Conservation (phyloP, 176 grass and related monocot species). For the Oryza punctata region DNA sequence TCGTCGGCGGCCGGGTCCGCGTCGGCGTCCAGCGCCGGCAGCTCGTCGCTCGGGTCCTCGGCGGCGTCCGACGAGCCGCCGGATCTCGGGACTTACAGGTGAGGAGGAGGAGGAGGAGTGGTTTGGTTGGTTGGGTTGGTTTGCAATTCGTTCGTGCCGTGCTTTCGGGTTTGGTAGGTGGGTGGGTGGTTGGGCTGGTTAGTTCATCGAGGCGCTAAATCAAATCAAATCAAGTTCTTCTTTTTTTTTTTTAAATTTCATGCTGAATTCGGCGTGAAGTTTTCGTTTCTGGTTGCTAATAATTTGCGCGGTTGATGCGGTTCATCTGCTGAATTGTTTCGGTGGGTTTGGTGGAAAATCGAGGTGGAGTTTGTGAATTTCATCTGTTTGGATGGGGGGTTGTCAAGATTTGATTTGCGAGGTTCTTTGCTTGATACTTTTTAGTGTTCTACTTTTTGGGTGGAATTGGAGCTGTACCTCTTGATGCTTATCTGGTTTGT, state of each 20-base stretch:
- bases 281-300: neutral
- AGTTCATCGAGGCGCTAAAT: constrained; percentile 24
- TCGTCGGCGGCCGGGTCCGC: constrained; percentile 10
- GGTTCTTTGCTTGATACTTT: neutral
- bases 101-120: neutral
- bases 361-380: neutral
- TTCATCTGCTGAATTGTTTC: neutral
- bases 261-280: constrained; percentile 38
- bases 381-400: neutral
- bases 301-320: neutral
- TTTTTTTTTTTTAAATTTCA: neutral
- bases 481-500: neutral
- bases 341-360: neutral
- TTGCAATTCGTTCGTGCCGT: neutral
- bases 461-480: constrained; percentile 8
- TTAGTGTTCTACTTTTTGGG: neutral
- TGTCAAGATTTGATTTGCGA: constrained; percentile 8
- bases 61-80: constrained; percentile 65
- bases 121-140: neutral
- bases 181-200: constrained; percentile 7
- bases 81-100: constrained; percentile 66
- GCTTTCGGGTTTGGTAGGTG: constrained; percentile 3
- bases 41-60: constrained; percentile 61
- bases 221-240: constrained; percentile 22
- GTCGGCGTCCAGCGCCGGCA: constrained; percentile 38